Percentiles rank a stretch among this genome's conserved stretches.
phyloP scores from a whole-genome alignment of 371 early-diverging fungal species.

The Syncephalis fuscata region DNA sequence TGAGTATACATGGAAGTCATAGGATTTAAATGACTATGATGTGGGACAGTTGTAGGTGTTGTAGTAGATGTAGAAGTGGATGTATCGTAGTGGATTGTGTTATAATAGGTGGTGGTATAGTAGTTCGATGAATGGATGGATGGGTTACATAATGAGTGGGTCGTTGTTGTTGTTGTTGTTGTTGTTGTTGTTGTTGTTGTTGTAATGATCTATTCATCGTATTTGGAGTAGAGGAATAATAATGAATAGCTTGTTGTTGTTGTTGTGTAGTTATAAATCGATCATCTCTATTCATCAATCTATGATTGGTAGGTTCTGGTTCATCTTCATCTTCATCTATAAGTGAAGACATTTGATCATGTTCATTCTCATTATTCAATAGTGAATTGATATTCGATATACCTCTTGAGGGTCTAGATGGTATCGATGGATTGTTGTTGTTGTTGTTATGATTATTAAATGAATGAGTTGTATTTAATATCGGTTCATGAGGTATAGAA shows the following conservation, averaged over 20 bases:
- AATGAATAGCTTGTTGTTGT: too few relatives aligned
- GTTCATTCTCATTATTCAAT: background rate
- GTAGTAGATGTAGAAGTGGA: too few relatives aligned
- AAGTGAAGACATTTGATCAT: background rate
- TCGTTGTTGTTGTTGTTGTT: background rate
- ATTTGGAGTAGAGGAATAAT: too few relatives aligned
- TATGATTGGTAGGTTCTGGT: too few relatives aligned
- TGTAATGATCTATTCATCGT: background rate
- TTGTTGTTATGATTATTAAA: background rate
- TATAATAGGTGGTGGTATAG: conserved; percentile 1
- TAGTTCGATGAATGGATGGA: background rate
- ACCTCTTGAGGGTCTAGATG: background rate
- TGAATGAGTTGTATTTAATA: too few relatives aligned
- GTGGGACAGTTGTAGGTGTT: too few relatives aligned
- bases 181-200: conserved; percentile 3
- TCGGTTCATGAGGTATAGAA: too few relatives aligned
- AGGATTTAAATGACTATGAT: too few relatives aligned
- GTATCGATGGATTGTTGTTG: background rate
- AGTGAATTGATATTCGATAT: background rate
- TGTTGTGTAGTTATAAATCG: background rate
- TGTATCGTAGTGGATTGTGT: too few relatives aligned
- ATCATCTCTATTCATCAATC: conserved; percentile 2
- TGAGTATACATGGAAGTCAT: too few relatives aligned
- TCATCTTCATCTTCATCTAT: background rate
- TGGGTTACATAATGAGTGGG: too few relatives aligned